Conservation (phyloP, 179 eudicot species). For the Monotropa hypopitys region DNA sequence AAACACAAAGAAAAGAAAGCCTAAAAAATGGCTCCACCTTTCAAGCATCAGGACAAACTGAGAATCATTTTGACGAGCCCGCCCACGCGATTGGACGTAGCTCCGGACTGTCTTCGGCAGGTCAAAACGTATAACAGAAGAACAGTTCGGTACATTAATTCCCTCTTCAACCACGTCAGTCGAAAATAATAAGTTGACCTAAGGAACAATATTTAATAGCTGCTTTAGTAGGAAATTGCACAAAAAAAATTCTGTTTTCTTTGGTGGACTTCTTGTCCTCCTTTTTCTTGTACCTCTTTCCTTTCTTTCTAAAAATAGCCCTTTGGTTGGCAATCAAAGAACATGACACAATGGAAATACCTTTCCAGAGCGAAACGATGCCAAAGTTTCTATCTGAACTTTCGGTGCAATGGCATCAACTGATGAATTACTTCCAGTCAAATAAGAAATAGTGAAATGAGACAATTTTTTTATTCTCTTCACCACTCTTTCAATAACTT, state of each 20-base stretch:
- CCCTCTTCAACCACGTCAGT: constrained; percentile 60
- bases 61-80: constrained; percentile 41
- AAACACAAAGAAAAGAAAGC: background rate
- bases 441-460: constrained; percentile 31
- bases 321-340: background rate
- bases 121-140: constrained; percentile 49
- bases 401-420: constrained; percentile 31
- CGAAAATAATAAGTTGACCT: constrained; percentile 54
- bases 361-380: constrained; percentile 32
- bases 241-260: background rate
- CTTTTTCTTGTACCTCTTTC: background rate
- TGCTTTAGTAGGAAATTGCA: background rate
- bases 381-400: constrained; percentile 31
- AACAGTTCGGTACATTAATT: constrained; percentile 36
- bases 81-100: constrained; percentile 43
- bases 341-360: constrained; percentile 9
- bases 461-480: constrained; percentile 29
- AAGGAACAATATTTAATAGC: background rate
- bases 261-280: background rate
- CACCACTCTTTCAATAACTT: constrained; percentile 41
- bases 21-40: constrained; percentile 25
- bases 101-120: constrained; percentile 52
- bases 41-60: constrained; percentile 49
- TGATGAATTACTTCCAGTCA: constrained; percentile 37
- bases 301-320: background rate